Conservation (phyloP, 2,329 filamentous ascomycete species). For the Aspergillus quadrilineatus region DNA sequence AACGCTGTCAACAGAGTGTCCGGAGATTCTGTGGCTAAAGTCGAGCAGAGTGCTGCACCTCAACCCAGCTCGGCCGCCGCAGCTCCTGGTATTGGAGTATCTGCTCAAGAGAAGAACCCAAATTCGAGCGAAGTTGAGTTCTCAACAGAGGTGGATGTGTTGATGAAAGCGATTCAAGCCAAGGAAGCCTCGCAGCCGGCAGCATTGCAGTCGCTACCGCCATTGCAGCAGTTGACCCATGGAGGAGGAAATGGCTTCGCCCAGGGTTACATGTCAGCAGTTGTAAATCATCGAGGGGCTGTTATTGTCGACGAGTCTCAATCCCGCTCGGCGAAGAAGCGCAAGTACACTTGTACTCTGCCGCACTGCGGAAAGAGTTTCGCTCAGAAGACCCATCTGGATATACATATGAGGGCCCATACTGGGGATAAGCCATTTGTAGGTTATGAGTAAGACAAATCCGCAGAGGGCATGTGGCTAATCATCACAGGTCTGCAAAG, state of each 20-base stretch:
- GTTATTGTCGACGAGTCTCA: conserved; percentile 36
- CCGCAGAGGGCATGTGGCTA: neutral
- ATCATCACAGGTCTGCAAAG: conserved; percentile 60
- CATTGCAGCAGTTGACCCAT: conserved; percentile 36
- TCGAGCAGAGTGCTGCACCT: conserved; percentile 5
- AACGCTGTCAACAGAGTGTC: conserved; percentile 34
- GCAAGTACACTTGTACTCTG: conserved; percentile 73
- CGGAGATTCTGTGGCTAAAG: conserved; percentile 22
- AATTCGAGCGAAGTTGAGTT: conserved; percentile 60
- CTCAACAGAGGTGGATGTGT: conserved; percentile 76
- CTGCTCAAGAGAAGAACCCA: conserved; percentile 42
- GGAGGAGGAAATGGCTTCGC: conserved; percentile 22
- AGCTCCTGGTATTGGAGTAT: conserved; percentile 6
- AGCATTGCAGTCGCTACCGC: conserved; percentile 34
- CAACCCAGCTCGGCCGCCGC: conserved; percentile 10
- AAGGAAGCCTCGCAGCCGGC: conserved; percentile 46
- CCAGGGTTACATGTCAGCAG: conserved; percentile 24
- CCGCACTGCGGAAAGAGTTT: conserved; percentile 78
- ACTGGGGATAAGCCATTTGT: conserved; percentile 90
- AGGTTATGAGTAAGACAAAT: conserved; percentile 40
- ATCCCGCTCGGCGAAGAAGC: conserved; percentile 42
- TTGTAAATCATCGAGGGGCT: conserved; percentile 21
- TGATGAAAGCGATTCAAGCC: conserved; percentile 85
- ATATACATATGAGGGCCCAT: conserved; percentile 84
- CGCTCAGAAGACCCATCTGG: conserved; percentile 86